Conservation (phyloP, 2,329 filamentous ascomycete species). For the Aspergillus latus region DNA sequence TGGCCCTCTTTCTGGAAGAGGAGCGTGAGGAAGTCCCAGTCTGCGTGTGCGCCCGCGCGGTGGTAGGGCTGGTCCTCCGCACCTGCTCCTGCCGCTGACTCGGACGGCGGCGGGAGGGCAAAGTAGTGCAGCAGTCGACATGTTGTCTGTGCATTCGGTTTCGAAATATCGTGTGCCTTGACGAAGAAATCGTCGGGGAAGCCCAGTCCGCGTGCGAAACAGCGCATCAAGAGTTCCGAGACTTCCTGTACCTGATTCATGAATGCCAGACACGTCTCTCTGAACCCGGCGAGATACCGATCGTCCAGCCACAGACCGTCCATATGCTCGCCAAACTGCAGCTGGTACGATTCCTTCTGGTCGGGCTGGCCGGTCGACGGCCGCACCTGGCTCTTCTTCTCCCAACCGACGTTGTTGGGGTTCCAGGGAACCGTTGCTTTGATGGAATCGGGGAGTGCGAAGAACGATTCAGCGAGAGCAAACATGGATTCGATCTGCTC, state of each 20-base stretch:
- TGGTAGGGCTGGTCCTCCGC: slow-evolving; percentile 49
- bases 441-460: slow-evolving; percentile 51
- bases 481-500: slow-evolving; percentile 56
- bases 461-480: slow-evolving; percentile 53
- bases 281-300: slow-evolving; percentile 51
- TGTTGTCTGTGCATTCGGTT: slow-evolving; percentile 56
- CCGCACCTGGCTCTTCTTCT: slow-evolving; percentile 58
- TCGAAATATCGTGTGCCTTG: slow-evolving; percentile 52
- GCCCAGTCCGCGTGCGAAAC: slow-evolving; percentile 57
- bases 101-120: slow-evolving; percentile 32
- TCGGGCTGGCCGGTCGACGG: slow-evolving; percentile 61
- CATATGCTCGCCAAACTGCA: slow-evolving; percentile 61
- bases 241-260: slow-evolving; percentile 56
- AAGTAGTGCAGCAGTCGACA: slow-evolving; percentile 60
- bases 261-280: slow-evolving; percentile 47
- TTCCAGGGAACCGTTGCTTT: slow-evolving; percentile 59
- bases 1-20: slow-evolving; percentile 63
- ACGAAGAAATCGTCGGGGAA: slow-evolving; percentile 59
- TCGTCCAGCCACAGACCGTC: slow-evolving; percentile 55
- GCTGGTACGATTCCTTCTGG: slow-evolving; percentile 62
- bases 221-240: slow-evolving; percentile 44
- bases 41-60: slow-evolving; percentile 63
- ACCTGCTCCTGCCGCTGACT: slow-evolving; percentile 5
- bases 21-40: slow-evolving; percentile 64
- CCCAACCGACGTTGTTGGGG: slow-evolving; percentile 60